Conservation (phyloP, 1,284 basidiomycete genomes). For the Fomitopsis betulina region DNA sequence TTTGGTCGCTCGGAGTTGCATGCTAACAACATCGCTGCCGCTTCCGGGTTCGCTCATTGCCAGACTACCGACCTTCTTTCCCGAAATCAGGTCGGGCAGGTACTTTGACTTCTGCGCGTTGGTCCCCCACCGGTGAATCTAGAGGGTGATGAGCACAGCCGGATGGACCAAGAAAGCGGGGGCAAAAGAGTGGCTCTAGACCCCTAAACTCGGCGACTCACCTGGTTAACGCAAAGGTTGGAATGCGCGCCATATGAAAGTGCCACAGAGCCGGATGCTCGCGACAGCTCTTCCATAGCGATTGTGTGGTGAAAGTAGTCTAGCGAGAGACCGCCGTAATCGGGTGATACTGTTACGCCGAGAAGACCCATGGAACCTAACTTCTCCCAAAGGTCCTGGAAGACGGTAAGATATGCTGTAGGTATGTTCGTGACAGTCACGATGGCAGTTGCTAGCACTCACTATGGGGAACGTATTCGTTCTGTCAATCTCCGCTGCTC, state of each 20-base stretch:
- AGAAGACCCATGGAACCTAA: slow-evolving; percentile 83
- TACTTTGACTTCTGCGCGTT: slow-evolving; percentile 84
- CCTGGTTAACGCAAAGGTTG: slow-evolving; percentile 81
- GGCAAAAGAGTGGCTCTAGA: no score
- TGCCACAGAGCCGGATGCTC: slow-evolving; percentile 86
- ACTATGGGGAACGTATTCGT: slow-evolving; percentile 77
- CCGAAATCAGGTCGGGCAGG: slow-evolving; percentile 79
- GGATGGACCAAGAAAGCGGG: no score
- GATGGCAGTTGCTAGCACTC: slow-evolving; percentile 21
- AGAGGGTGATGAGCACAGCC: neutral
- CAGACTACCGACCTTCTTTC: slow-evolving; percentile 83
- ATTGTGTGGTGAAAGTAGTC: slow-evolving; percentile 88
- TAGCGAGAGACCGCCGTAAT: slow-evolving; percentile 75
- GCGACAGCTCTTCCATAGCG: slow-evolving; percentile 90
- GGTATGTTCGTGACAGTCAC: neutral
- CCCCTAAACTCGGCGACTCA: neutral
- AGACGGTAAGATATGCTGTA: slow-evolving; percentile 4
- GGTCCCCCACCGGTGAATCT: slow-evolving; percentile 87
- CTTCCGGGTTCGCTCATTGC: slow-evolving; percentile 93
- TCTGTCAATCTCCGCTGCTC: slow-evolving; percentile 81
- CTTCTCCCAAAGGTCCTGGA: slow-evolving; percentile 84
- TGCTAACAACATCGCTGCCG: slow-evolving; percentile 91
- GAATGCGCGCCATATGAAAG: slow-evolving; percentile 95
- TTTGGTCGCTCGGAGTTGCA: slow-evolving; percentile 80
- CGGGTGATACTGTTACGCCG: slow-evolving; percentile 78